These are phyloP conservation scores for Dianthus caryophyllus DNA, from an alignment of 148 eudicot species.

Conservation along the genomic window DNA sequence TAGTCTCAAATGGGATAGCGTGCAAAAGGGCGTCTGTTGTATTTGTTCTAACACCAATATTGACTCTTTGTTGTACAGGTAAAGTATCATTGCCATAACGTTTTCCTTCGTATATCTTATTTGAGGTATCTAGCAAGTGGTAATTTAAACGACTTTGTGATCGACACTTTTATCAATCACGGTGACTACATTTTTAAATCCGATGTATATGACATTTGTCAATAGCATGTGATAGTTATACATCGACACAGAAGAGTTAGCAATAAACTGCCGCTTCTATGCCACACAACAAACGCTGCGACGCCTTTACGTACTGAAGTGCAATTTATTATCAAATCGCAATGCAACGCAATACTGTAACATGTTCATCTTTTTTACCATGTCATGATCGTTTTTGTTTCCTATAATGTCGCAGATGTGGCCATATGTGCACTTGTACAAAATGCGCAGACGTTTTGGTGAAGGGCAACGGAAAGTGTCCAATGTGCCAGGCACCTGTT, in stretches of 20 bases:
- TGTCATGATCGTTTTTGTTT: not conserved
- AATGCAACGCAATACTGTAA: not conserved
- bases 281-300: too few species aligned
- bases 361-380: not conserved
- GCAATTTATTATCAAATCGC: too few species aligned
- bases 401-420: constrained; percentile 50
- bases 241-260: too few species aligned
- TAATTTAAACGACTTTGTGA: too few species aligned
- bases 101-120: not conserved
- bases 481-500: constrained; percentile 86
- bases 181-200: too few species aligned
- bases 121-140: not conserved
- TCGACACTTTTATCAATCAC: too few species aligned
- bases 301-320: too few species aligned
- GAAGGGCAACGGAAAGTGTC: constrained; percentile 55
- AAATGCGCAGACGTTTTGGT: constrained; percentile 65
- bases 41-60: constrained; percentile 57
- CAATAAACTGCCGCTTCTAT: too few species aligned
- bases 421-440: constrained; percentile 94
- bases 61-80: constrained; percentile 84
- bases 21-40: constrained; percentile 77
- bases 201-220: too few species aligned
- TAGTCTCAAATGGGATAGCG: constrained; percentile 58
- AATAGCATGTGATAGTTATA: too few species aligned
- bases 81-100: not conserved